Evolutionary conservation across 2,329 filamentous ascomycete species (phyloP), one percentile per base, ranked within the genome.

Genomic region (Nigrograna mackinnonii): DNA sequence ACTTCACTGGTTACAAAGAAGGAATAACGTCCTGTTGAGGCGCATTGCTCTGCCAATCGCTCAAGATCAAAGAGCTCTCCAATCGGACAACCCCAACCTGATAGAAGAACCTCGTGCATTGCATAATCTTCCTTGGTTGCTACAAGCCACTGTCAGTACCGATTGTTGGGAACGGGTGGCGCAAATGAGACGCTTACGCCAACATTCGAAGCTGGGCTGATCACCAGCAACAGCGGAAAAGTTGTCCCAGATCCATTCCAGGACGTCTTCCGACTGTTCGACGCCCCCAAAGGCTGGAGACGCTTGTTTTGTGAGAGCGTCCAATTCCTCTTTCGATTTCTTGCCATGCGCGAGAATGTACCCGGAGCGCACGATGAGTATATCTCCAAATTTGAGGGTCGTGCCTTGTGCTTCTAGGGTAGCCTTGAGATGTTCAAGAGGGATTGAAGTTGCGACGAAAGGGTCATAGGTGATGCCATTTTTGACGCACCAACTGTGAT

Each of bases 341-440:
- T n/a, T n/a, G n/a, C n/a, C n/a, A n/a, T n/a, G n/a, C 9, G 24
- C n/a, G 9, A 9, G 24, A n/a, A n/a, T 28, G 24, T 9, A 28
- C 9, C 24, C 24, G 24, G 9, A 9, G 24, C 24, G 24, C 9
- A 60, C 28, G 21, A 60, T 41, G 6, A 60, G 33, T 4, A 60
- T 47, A 30, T 58, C 53, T 11, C 53, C 52, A 11, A 24, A 39
- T 16, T 39, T 41, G 22, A 58, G 54, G 3, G 22, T 35, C 16
- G 53, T 41, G 1, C 38, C 41, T 12, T 39, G 41, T n/a, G 50
- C 43, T 40, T 30, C 42, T 5, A 49, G 48, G 14, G 50, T 47
- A 13, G 49, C 34, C 17, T 39, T 22, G 34, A 44, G 19, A 21
- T 50, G 44, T n/a, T 21, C 17, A 4, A 55, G 37, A 14, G 35